Evolutionary conservation across 2,329 filamentous ascomycete species (phyloP).

Genomic region (Cladophialophora carrionii): DNA sequence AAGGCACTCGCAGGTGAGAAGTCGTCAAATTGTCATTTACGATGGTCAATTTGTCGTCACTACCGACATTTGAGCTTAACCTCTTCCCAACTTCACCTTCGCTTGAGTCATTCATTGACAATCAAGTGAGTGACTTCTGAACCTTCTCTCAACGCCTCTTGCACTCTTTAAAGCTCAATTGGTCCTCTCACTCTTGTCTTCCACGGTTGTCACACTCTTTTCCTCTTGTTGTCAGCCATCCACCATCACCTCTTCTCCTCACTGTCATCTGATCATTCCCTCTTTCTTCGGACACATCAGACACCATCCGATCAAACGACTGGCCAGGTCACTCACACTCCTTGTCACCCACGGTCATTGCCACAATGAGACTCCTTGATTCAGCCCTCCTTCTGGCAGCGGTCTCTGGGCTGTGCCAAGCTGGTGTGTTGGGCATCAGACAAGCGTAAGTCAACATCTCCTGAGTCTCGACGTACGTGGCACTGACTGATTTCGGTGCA

Average conservation of each 20-base stretch:
- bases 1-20: conserved; percentile 3
- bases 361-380: conserved; percentile 23
- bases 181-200: not conserved
- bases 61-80: not conserved
- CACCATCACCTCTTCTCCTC: not conserved
- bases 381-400: conserved; percentile 22
- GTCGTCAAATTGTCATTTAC: not conserved
- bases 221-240: not conserved
- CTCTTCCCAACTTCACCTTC: conserved; percentile 5
- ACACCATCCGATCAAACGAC: not conserved
- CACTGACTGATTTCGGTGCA: conserved; percentile 15
- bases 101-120: conserved; percentile 2
- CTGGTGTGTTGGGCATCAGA: conserved; percentile 29
- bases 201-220: not conserved
- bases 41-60: conserved; percentile 6
- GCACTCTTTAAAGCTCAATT: conserved; percentile 2
- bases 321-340: conserved; percentile 2
- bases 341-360: not conserved
- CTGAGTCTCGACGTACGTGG: not conserved
- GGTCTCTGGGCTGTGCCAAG: conserved; percentile 18
- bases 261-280: conserved; percentile 4
- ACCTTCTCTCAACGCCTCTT: conserved; percentile 11
- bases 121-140: not conserved
- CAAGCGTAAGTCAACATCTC: conserved; percentile 24
- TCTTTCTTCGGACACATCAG: conserved; percentile 2